phyloP scores from a whole-genome alignment of 192 early-diverging fungal species.

The Coemansia biformis region DNA sequence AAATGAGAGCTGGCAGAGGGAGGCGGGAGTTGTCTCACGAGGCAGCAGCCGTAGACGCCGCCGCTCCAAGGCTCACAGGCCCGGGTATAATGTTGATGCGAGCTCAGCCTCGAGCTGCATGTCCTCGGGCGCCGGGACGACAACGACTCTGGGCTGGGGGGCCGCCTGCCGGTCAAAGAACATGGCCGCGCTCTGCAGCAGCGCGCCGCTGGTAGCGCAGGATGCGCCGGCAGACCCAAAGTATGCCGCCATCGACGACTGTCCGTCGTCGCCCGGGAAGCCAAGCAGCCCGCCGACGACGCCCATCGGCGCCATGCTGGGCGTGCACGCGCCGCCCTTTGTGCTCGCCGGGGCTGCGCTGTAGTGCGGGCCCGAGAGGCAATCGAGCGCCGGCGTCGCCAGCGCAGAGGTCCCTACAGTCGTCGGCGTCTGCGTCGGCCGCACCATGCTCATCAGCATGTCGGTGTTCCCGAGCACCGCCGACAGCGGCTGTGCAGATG shows the following conservation, averaged over 20 bases:
- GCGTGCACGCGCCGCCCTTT: too few relatives aligned
- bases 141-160: not conserved
- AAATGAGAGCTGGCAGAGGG: too few relatives aligned
- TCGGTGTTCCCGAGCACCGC: constrained; percentile 30
- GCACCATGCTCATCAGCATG: constrained; percentile 32
- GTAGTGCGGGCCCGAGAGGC: constrained; percentile 8
- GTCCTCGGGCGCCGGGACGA: too few relatives aligned
- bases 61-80: too few relatives aligned
- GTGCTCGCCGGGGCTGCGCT: not conserved
- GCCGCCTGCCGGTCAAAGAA: not conserved
- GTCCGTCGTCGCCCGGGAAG: not conserved
- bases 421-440: constrained; percentile 28
- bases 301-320: too few relatives aligned
- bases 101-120: too few relatives aligned
- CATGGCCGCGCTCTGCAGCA: too few relatives aligned
- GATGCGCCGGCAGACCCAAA: constrained; percentile 7
- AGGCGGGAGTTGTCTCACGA: too few relatives aligned
- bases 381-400: constrained; percentile 28
- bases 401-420: constrained; percentile 28
- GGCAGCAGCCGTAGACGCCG: too few relatives aligned
- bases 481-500: constrained; percentile 17
- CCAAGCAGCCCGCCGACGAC: too few relatives aligned
- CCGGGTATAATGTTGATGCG: too few relatives aligned
- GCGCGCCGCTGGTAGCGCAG: too few relatives aligned
- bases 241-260: constrained; percentile 29